Evolutionary conservation across 371 early-diverging fungal species (phyloP), one percentile per base, ranked within the genome.

Genomic region (Mortierella sp.): DNA sequence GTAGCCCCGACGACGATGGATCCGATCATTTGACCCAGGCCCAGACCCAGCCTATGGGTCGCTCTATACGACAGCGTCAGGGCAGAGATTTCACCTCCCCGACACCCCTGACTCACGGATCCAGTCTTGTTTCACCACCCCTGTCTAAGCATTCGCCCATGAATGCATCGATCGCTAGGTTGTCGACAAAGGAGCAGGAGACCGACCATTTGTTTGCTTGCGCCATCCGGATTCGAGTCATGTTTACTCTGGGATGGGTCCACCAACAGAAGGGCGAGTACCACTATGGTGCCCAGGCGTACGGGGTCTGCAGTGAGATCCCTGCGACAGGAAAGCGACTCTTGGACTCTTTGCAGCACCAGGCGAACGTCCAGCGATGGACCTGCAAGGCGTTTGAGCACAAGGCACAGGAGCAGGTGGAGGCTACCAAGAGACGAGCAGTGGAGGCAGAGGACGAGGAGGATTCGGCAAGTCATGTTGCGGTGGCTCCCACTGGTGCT

Each of bases 191-290:
- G 24, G 76, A 81, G 35, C 78, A 73, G 32, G 79, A 75, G 27
- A n/a, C 54, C 24, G 85, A 84, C 48, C 74, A 68, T 58, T 38
- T 74, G 24, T 38, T 78, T 58, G 81, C 77, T 16, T 76, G 85
- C 24, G 78, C 85, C 3, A 77, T 84, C 29, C 81, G 85, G 27
- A 84, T 84, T 43, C 73, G 85, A 46, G 54, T 79, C 77, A 78
- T 84, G 85, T 84, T 71, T 54, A 84, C 81, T 11, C 70, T 84
- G n/a, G 85, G 85, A 21, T 84, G 85, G 85, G 85, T 81, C 6
- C 85, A 84, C 63, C 79, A 81, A 35, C 77, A 78, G n/a, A 78
- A 75, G 71, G 79, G 79, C 41, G 82, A 84, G 71, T 84, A 79
- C 71, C 74, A 84, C 56, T 81, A 78, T 48, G 85, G 76, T 1